Evolutionary conservation across 1,284 basidiomycete species (phyloP).

Genomic region (Trametes versicolor): DNA sequence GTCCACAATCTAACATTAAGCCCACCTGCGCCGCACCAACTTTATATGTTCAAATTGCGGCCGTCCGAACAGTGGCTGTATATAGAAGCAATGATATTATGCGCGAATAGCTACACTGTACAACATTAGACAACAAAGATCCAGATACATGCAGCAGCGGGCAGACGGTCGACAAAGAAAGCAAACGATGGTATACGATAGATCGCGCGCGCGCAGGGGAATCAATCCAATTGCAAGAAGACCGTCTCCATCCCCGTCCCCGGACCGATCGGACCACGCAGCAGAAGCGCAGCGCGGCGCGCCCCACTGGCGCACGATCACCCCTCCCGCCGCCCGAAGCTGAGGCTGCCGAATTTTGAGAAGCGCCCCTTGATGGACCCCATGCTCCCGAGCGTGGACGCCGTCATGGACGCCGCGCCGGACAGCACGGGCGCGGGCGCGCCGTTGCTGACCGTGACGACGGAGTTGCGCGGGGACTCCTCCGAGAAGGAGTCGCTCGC

Average conservation of each 20-base stretch:
- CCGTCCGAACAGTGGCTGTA: slow-evolving; percentile 19
- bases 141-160: slow-evolving; percentile 38
- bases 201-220: not conserved
- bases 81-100: slow-evolving; percentile 29
- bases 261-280: not conserved
- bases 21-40: not conserved
- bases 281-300: not conserved
- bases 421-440: slow-evolving; percentile 41
- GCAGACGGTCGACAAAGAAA: slow-evolving; percentile 18
- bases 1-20: not conserved
- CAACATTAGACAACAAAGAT: slow-evolving; percentile 41
- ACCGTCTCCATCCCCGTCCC: not conserved
- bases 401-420: slow-evolving; percentile 45
- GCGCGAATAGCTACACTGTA: slow-evolving; percentile 40
- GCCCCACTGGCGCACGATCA: slow-evolving; percentile 36
- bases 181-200: slow-evolving; percentile 11
- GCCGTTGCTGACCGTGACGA: slow-evolving; percentile 63
- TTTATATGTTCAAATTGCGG: slow-evolving; percentile 9
- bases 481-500: slow-evolving; percentile 68
- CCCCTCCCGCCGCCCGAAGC: slow-evolving; percentile 66
- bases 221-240: not conserved
- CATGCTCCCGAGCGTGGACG: slow-evolving; percentile 48
- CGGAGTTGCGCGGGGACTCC: slow-evolving; percentile 75
- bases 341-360: slow-evolving; percentile 78
- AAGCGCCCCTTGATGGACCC: slow-evolving; percentile 61